Base-by-base conservation (phyloP, 1,284 basidiomycete species). In the Paramarasmius palmivorus region DNA sequence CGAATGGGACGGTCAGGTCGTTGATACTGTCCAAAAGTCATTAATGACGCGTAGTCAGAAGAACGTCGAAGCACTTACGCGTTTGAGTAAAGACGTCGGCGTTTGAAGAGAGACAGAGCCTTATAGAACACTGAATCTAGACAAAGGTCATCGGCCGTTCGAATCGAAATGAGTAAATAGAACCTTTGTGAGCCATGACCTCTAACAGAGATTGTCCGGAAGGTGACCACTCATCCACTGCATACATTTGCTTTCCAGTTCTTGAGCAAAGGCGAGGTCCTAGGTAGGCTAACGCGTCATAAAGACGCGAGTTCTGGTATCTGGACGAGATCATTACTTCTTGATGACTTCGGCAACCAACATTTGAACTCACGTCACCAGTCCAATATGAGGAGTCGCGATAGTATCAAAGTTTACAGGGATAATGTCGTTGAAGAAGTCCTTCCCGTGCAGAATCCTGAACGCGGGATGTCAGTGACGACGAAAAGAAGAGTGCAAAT, bases 71-170 rank as follows among this genome's bases (percentile, higher is more conserved):
- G 23, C 7, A 74, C 82, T 61, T 59, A 88, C 84, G 87, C 82
- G 69, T 95, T 96, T 9, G 92, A 93, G 61, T 93, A 96, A 55
- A 97, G 81, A 53, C 84, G 75, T 39, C 93, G 75, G 35, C 84
- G 75, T 20, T 81, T 69, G 68, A 97, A 98, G 26, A 74, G 71
- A 0, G 75, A 57, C 36, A 98, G 75, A 2, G 86, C 90, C 58
- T 89, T 81, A 63, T 88, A 85, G 67, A 97, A 97, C 34, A 89
- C 73, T 15, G 81, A 79, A 25, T 86, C 90, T 88, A 63, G 12
- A n/a, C 22, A 54, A 50, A 48, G 60, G 53, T 46, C 62, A 58
- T 6, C 37, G 59, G 38, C n/a, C n/a, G n/a, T n/a, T 12, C n/a
- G 29, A 12, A 15, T 1, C 22, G 42, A 47, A 36, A 23, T 53